Percentiles rank a stretch among this genome's conserved stretches.
These are phyloP conservation scores for Escallonia herrerae DNA, from an alignment of 129 eudicot species.

Conservation along the genomic window DNA sequence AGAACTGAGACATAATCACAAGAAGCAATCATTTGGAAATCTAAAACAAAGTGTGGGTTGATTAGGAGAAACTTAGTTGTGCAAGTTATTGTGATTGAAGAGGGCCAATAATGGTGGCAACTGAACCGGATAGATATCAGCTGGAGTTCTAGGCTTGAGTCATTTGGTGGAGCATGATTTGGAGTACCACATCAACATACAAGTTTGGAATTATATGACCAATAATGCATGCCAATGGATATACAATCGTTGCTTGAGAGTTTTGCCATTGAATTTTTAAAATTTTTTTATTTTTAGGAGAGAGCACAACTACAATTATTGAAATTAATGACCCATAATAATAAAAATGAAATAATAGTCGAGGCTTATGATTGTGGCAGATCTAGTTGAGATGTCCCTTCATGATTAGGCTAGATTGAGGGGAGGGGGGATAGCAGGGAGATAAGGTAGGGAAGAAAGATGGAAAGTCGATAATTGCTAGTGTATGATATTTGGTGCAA, in stretches of 20 bases:
- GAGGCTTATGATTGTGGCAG: background rate
- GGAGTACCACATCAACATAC: background rate
- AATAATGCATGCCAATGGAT: slow-evolving; percentile 14
- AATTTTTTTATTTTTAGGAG: too few relatives aligned
- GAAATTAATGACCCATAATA: too few relatives aligned
- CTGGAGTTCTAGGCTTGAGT: background rate
- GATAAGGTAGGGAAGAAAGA: too few relatives aligned
- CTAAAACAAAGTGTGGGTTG: background rate
- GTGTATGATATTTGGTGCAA: too few relatives aligned
- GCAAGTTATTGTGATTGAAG: background rate
- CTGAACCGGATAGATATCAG: background rate
- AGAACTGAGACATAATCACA: too few relatives aligned
- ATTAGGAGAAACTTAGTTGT: background rate
- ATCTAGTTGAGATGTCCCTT: background rate
- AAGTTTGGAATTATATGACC: slow-evolving; percentile 23
- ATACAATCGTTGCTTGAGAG: background rate
- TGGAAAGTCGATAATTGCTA: too few relatives aligned
- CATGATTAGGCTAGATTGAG: background rate
- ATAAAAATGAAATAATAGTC: background rate
- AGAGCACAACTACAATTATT: too few relatives aligned
- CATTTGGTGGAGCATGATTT: background rate
- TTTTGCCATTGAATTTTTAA: background rate
- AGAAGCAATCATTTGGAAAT: background rate
- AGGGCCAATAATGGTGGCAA: background rate
- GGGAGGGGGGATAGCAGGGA: background rate